Evolutionary conservation across 2,329 filamentous ascomycete genomes (phyloP), one percentile per base, ranked within the genome.

Genomic region (Colletotrichum tropicale): DNA sequence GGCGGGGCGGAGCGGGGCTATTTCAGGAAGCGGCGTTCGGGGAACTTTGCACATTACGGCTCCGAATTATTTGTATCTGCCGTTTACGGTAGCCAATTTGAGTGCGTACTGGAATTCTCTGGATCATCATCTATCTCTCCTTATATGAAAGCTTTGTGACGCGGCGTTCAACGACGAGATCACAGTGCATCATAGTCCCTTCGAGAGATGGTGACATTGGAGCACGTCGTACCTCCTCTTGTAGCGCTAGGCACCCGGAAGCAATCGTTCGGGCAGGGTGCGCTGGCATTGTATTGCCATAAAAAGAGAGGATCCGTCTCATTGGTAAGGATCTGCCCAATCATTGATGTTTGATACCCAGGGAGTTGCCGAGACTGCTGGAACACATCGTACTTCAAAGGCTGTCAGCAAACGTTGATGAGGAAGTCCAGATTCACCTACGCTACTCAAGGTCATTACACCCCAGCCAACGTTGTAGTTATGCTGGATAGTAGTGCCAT

Each of bases 261-360:
- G 8, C 75, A 77, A 15, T 66, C 73, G 38, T 76, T 68, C 5
- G 75, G 75, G n/a, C 75, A 77, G 3, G 64, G 64, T 2, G 72
- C 68, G 24, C 64, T 76, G 0, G 77, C 75, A 78, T 89, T 82
- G 80, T 84, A 90, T 82, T 91, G 90, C 90, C 89, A 92, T 24
- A 79, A 77, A 80, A 91, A 91, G 74, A 85, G 87, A 7, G 82
- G 82, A 81, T 91, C 88, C 38, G 89, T 91, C 83, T 91, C 89
- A 66, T 89, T 88, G 3, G 83, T 81, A 77, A 91, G 78, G 3
- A 91, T 83, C 13, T 82, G 84, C 1, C 83, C 85, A 10, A 91
- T 78, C 67, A 91, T 79, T 10, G 82, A 81, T 8, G 86, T 86
- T 61, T 80, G 75, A 16, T 65, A 58, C 2, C 69, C 7, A 67